phyloP scores from a whole-genome alignment of 495 filamentous ascomycete genomes.

The Acidomyces sp. region DNA sequence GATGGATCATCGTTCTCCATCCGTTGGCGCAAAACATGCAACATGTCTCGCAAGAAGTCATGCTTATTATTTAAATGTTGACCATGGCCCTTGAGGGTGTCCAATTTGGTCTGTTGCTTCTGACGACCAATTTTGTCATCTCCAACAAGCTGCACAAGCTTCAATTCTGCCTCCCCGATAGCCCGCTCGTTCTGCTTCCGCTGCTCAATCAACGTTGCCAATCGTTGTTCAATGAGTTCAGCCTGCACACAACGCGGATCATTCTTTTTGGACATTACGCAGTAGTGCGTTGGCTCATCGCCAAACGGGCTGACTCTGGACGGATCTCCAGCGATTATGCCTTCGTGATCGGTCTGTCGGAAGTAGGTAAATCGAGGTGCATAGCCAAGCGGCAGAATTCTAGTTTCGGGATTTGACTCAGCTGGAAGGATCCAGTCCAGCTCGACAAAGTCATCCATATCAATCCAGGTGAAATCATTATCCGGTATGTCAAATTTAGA shows the following conservation, averaged over 20 bases:
- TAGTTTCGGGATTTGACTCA: conserved; percentile 80
- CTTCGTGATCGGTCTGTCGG: conserved; percentile 83
- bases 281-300: conserved; percentile 80
- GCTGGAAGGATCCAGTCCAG: conserved; percentile 90
- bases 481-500: conserved; percentile 90
- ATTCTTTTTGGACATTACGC: conserved; percentile 87
- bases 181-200: conserved; percentile 50
- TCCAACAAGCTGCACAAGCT: conserved; percentile 28
- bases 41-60: conserved; percentile 61
- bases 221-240: conserved; percentile 65
- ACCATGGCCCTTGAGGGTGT: conserved; percentile 55
- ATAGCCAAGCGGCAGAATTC: conserved; percentile 82
- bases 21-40: conserved; percentile 50
- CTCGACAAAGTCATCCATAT: conserved; percentile 99
- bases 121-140: conserved; percentile 33
- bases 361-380: conserved; percentile 94
- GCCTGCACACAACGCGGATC: conserved; percentile 80
- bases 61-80: conserved; percentile 58
- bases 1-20: conserved; percentile 35
- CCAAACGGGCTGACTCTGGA: conserved; percentile 75
- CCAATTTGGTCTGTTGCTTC: conserved; percentile 46
- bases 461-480: conserved; percentile 87
- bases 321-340: conserved; percentile 51
- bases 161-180: conserved; percentile 33
- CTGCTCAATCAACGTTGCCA: conserved; percentile 66